Conservation (phyloP, 2,329 filamentous ascomycete species). For the Colletotrichum limetticola region DNA sequence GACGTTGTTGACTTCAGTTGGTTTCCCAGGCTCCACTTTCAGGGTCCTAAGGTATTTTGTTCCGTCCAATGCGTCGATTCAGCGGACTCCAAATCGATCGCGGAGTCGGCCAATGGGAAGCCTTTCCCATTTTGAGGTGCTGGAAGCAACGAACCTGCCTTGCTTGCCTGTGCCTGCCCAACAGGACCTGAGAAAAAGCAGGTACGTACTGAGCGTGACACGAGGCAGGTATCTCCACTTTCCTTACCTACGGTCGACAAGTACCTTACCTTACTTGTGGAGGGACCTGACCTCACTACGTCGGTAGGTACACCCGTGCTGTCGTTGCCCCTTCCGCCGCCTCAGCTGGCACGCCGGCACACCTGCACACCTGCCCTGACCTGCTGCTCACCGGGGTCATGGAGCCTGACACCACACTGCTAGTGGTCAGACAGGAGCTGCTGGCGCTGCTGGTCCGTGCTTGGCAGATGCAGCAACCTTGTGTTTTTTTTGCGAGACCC, state of each 20-base stretch:
- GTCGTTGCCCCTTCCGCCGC: conserved; percentile 18
- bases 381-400: conserved; percentile 7
- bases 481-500: conserved; percentile 42
- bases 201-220: conserved; percentile 15
- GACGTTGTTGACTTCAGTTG: conserved; percentile 36
- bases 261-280: neutral
- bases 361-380: conserved; percentile 20
- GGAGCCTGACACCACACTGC: conserved; percentile 4
- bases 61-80: conserved; percentile 33
- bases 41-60: conserved; percentile 24
- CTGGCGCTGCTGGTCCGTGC: conserved; percentile 44
- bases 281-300: neutral
- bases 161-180: too few relatives aligned
- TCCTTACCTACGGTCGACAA: too few relatives aligned
- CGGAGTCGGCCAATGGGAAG: conserved; percentile 19
- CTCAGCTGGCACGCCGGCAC: conserved; percentile 31
- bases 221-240: neutral
- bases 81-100: conserved; percentile 23
- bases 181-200: neutral
- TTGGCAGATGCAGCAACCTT: conserved; percentile 45
- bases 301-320: conserved; percentile 21
- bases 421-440: conserved; percentile 20
- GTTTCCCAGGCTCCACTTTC: conserved; percentile 25
- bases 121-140: neutral
- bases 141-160: neutral